A percentile compares a stretch with the other conserved stretches of the same genome.
Conservation (phyloP, 2,329 filamentous ascomycete species). For the Shiraia sp. region DNA sequence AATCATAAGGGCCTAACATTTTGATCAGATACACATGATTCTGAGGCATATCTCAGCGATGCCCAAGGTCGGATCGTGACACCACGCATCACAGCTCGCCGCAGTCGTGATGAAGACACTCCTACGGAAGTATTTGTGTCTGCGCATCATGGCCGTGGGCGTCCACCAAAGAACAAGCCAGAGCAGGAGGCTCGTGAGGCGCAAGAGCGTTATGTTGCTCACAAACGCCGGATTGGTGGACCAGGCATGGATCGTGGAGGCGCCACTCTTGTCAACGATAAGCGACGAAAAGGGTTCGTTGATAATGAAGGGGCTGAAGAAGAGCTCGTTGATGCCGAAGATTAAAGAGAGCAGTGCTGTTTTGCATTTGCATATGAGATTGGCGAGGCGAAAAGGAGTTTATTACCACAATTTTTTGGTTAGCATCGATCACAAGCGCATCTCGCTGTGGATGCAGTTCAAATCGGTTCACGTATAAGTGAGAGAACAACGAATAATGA, state of each 20-base stretch:
- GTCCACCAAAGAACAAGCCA: constrained; percentile 31
- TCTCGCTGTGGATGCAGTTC: background rate
- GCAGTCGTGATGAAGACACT: constrained; percentile 13
- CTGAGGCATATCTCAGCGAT: constrained; percentile 55
- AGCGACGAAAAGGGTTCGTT: constrained; percentile 54
- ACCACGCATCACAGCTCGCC: constrained; percentile 43
- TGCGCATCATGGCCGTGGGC: constrained; percentile 39
- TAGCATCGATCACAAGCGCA: background rate
- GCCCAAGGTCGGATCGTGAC: constrained; percentile 53
- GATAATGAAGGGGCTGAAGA: constrained; percentile 57
- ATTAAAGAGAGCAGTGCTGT: constrained; percentile 9
- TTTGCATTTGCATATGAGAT: background rate
- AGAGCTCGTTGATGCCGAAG: constrained; percentile 41
- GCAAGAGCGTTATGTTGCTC: constrained; percentile 51
- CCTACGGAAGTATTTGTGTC: constrained; percentile 13
- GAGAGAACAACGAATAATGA: no score
- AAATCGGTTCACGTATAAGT: no score
- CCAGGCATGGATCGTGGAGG: constrained; percentile 58
- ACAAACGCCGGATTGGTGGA: constrained; percentile 57
- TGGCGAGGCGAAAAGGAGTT: background rate
- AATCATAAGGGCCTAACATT: constrained; percentile 23
- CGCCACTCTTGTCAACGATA: constrained; percentile 56
- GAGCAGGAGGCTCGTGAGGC: constrained; percentile 53
- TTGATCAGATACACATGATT: constrained; percentile 43
- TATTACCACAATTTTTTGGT: background rate